Evolutionary conservation across 129 eudicot genomes (phyloP), one percentile per base, ranked within the genome.

Genomic region (Calendula officinalis): DNA sequence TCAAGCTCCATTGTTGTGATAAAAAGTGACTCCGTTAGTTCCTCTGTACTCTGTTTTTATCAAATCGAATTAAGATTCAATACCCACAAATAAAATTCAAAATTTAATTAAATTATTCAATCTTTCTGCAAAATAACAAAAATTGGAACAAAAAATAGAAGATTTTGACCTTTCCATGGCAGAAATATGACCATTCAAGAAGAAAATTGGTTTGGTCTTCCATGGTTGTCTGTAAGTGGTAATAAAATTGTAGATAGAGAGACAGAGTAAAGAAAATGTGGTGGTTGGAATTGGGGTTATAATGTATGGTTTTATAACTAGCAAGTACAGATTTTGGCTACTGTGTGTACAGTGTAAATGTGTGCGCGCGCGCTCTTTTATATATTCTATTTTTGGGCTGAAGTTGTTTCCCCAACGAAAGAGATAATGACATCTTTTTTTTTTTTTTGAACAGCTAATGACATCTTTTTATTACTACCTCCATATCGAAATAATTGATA

Each of bases 1-100:
- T 90, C 97, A 12, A 87, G 90, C 82, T 91, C 97, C 76, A 82
- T 46, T 27, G 84, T 69, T 7, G 89, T 84, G 60, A 71, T 56
- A 17, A 84, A 30, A 4, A 91, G 81, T 15, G 86, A 68, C 16
- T 86, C 79, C 53, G 79, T 69, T 32, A 90, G 62, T 42, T 90
- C 95, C 50, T 82, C 85, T 69, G 74, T 64, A 42, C 72, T 84
- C 95, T 86, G 83, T 67, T 43, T 22, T 0, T 2, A 22, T 22
- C 30, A 22, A 22, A 22, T 22, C 30, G 2, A 22, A 22, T 22
- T 2, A 22, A 22, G 30, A 22, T 22, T 22, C 30, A 22, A 22
- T 22, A 0, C 30, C 30, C 30, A 22, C 30, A 22, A 22, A 22
- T 22, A 22, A 22, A 22, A 22, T 22, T 22, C 30, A 22, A 22